Base-by-base conservation (phyloP, 2,329 filamentous ascomycete species). In the Colletotrichum sp. region DNA sequence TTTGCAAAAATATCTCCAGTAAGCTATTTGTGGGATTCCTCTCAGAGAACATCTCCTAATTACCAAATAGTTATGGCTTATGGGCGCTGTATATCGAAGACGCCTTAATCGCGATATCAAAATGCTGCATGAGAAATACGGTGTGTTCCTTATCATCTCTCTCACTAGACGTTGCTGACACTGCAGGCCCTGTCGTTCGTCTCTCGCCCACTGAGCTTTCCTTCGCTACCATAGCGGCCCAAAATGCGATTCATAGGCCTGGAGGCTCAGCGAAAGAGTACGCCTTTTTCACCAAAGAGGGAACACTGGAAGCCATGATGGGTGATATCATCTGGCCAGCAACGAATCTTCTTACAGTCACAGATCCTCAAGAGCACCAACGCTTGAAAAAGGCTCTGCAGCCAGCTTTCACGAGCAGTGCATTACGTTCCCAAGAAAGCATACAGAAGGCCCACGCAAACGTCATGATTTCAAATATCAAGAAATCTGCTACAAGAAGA, bases 291-390 rank as follows among this genome's bases (percentile, higher is more conserved):
- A 72, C 69, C 6, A 72, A 72, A 52, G 69, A 67, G 8, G 62
- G 36, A n/a, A 72, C 69, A 24, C 21, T 72, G 18, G 69, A 72
- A 32, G 62, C 69, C 16, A 67, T 72, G 62, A 72, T 72, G 62
- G 69, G 69, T 9, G 52, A 72, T 14, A 72, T 72, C 13, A 67
- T 72, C 14, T 72, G 69, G 69, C 62, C 69, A 3, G 69, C 69
- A 21, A 36, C 48, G n/a, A 72, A 72, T 36, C 69, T 72, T 4
- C 62, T 72, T 3, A 72, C 69, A 8, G 52, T 36, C 13, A 36
- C 69, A 3, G 10, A 30, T 21, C 52, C 63, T 9, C 14, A 55
- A 7, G 69, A 72, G 14, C 69, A 72, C 26, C 52, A 61, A n/a
- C 62, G 55, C 7, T 36, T 72, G 34, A 72, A 55, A 67, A 67